These are phyloP conservation scores for Betula pendula DNA, from an alignment of 306 rosid species.

Conservation along the genomic window DNA sequence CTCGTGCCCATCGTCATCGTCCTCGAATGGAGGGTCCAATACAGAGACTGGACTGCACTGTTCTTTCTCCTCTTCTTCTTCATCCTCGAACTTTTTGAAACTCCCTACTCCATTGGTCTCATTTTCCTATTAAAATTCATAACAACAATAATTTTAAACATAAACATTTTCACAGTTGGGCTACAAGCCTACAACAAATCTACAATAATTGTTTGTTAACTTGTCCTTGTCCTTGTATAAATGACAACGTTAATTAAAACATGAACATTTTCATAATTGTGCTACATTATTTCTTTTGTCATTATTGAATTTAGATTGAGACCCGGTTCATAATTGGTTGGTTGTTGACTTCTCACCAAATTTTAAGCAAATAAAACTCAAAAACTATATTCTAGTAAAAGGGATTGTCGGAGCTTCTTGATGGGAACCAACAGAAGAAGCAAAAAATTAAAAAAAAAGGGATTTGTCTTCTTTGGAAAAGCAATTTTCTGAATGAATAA, in stretches of 20 bases:
- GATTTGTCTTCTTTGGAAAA: constrained; percentile 25
- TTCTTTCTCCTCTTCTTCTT: constrained; percentile 79
- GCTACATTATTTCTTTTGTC: constrained; percentile 24
- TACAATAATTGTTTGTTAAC: background rate
- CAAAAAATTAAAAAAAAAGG: constrained; percentile 33
- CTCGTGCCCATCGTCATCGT: constrained; percentile 45
- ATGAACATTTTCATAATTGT: constrained; percentile 14
- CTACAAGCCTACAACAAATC: background rate
- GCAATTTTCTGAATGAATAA: constrained; percentile 12
- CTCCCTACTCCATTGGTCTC: constrained; percentile 38
- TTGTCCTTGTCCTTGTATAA: background rate
- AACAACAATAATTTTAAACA: constrained; percentile 28
- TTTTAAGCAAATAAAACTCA: constrained; percentile 26
- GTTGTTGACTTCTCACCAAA: constrained; percentile 32
- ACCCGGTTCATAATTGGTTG: constrained; percentile 30
- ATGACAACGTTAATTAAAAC: constrained; percentile 30
- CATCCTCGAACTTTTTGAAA: constrained; percentile 45
- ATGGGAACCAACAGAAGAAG: constrained; percentile 34
- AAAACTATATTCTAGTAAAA: constrained; percentile 25
- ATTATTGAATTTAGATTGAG: constrained; percentile 34
- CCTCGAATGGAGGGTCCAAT: constrained; percentile 87
- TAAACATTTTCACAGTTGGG: constrained; percentile 26
- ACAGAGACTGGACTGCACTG: constrained; percentile 93
- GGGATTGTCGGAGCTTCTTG: constrained; percentile 34
- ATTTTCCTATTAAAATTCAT: constrained; percentile 45